Evolutionary conservation across 2,329 filamentous ascomycete genomes (phyloP).

Genomic region (Akanthomyces lecanii): DNA sequence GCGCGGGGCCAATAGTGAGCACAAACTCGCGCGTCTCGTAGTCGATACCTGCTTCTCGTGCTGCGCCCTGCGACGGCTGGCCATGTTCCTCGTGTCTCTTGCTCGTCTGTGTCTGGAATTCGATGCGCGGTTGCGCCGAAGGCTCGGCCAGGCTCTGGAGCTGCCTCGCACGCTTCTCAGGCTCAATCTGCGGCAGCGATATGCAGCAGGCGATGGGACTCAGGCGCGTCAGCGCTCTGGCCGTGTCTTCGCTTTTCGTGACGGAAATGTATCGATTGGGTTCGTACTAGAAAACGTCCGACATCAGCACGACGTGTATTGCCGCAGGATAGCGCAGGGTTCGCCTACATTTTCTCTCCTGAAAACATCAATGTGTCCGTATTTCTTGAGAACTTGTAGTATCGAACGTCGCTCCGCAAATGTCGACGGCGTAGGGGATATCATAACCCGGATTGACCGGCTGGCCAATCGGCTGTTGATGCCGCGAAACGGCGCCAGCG

Average conservation of each 20-base stretch:
- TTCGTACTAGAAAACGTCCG: not conserved
- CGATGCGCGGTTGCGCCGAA: not conserved
- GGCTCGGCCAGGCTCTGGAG: conserved; percentile 12
- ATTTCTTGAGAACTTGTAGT: conserved; percentile 46
- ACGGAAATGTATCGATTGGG: conserved; percentile 36
- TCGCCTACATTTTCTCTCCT: conserved; percentile 27
- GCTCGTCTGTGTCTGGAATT: not conserved
- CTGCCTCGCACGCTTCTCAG: conserved; percentile 30
- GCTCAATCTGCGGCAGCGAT: conserved; percentile 25
- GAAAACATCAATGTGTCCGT: conserved; percentile 50
- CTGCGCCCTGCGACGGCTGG: not conserved
- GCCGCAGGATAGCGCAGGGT: not conserved
- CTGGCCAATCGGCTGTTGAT: conserved; percentile 23
- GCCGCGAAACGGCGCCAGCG: conserved; percentile 10
- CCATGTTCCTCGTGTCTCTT: not conserved
- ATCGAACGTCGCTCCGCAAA: conserved; percentile 54
- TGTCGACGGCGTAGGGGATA: conserved; percentile 46
- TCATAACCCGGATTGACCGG: conserved; percentile 46
- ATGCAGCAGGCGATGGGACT: conserved; percentile 48
- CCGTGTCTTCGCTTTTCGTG: conserved; percentile 37
- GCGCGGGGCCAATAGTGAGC: conserved; percentile 37
- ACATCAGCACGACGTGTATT: not conserved
- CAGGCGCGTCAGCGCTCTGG: conserved; percentile 33
- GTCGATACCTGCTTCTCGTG: not conserved
- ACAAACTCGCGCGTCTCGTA: conserved; percentile 34